Base-by-base conservation (phyloP, 2,329 filamentous ascomycete species). In the Colletotrichum liriopes region DNA sequence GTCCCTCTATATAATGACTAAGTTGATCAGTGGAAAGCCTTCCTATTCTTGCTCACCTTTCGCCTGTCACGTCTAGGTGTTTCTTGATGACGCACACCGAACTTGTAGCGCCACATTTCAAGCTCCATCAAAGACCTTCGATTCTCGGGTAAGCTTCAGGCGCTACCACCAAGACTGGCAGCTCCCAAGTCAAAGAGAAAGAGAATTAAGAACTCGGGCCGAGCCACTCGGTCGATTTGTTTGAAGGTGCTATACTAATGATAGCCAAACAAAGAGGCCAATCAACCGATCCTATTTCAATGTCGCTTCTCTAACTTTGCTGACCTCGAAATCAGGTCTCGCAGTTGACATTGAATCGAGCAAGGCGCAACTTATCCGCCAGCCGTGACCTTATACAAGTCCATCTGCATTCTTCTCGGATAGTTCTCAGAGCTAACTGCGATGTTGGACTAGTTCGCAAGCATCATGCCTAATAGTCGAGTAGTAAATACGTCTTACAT, bases 41-140 rank as follows among this genome's bases (percentile, higher is more conserved):
- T 26, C 5, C 4, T 4, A 3, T 29, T 45, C 35, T 51, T 20
- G 56, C 39, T 32, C 23, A 45, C 8, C 16, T n/a, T 32, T 62
- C n/a, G 20, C 14, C 16, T 29, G 35, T 62, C n/a, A 29, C 14
- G n/a, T 29, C 5, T 52, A 6, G n/a, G 12, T 14, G 3, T n/a
- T n/a, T 32, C 9, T 35, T 6, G 32, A 65, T 45, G 67, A 65
- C 61, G 67, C 67, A 65, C 5, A 43, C 52, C 61, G 41, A 65
- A 35, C 26, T 32, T 35, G 18, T 39, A 23, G 52, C 67, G 67
- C 35, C 67, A 59, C 52, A 26, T 43, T 45, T 62, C 45, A 29
- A 62, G 45, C 59, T 62, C n/a, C 43, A 51, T 47, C 60, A 29
- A 29, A 51, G 60, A n/a, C 29, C n/a, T 12, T 23, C 2, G 35